phyloP scores from a whole-genome alignment of 257 asterid genomes.

The Capsicum pubescens region DNA sequence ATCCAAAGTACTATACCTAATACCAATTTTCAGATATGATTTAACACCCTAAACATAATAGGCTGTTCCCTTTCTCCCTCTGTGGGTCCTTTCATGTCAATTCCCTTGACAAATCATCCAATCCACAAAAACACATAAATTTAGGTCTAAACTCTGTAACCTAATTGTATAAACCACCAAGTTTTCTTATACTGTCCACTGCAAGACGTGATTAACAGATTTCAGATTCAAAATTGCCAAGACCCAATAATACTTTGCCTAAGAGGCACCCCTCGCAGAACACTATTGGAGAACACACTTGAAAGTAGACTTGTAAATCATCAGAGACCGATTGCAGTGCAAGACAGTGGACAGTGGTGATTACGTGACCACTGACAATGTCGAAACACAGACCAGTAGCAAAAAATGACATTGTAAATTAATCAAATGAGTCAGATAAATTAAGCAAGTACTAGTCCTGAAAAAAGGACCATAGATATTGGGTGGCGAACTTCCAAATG shows the following conservation, averaged over 20 bases:
- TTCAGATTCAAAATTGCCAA: not conserved
- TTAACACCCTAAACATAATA: not conserved
- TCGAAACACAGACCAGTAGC: slow-evolving; percentile 13
- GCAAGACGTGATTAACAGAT: not conserved
- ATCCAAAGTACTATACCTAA: not conserved
- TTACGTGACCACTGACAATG: slow-evolving; percentile 7
- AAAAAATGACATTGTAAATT: not conserved
- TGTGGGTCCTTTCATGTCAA: not conserved
- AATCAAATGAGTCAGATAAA: slow-evolving; percentile 13
- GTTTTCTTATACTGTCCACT: not conserved
- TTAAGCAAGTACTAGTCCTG: not conserved
- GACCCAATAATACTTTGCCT: not conserved
- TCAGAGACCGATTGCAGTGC: not conserved
- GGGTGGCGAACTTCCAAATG: not conserved
- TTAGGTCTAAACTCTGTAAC: not conserved
- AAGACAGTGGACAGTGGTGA: not conserved
- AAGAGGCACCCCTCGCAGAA: slow-evolving; percentile 1
- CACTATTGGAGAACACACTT: not conserved
- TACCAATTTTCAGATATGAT: not conserved
- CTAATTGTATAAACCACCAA: slow-evolving; percentile 12
- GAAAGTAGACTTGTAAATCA: not conserved
- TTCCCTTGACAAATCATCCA: not conserved
- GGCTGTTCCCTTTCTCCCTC: not conserved
- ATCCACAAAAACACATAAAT: not conserved
- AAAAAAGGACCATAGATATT: not conserved